Evolutionary conservation across 345 rosid genomes (phyloP).

Genomic region (Populus simonii): DNA sequence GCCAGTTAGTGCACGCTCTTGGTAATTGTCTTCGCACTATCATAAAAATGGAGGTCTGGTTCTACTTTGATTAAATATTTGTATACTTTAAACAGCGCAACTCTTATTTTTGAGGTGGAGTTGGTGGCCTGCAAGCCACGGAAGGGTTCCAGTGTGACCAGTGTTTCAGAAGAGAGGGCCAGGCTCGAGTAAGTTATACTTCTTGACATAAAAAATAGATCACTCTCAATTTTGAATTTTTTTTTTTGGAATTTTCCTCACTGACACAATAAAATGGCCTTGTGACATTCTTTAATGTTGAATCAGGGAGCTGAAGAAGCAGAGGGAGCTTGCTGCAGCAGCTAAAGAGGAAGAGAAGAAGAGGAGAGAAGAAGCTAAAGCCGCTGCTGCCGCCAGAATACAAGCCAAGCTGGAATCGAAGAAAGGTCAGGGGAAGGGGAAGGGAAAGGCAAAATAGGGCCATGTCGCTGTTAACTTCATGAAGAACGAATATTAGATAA

Average conservation of each 20-base stretch:
- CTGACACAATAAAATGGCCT: not conserved
- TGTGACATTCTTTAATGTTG: not conserved
- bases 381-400: slow-evolving; percentile 84
- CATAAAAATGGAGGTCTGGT: not conserved
- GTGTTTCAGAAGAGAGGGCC: slow-evolving; percentile 78
- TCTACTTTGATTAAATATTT: not conserved
- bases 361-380: slow-evolving; percentile 91
- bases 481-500: not conserved
- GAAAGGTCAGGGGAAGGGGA: slow-evolving; percentile 83
- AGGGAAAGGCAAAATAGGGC: slow-evolving; percentile 65
- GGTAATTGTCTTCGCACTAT: not conserved
- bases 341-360: slow-evolving; percentile 77
- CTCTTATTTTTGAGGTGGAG: slow-evolving; percentile 87
- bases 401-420: slow-evolving; percentile 86
- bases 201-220: not conserved
- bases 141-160: slow-evolving; percentile 66
- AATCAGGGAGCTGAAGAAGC: slow-evolving; percentile 87
- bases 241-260: not conserved
- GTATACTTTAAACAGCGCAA: slow-evolving; percentile 55
- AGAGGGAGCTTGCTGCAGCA: slow-evolving; percentile 76
- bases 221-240: not conserved
- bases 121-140: slow-evolving; percentile 69
- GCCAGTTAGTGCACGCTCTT: not conserved
- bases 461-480: not conserved
- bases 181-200: slow-evolving; percentile 73